Evolutionary conservation across 2,329 filamentous ascomycete species (phyloP).

Genomic region (Arthroderma sp.): DNA sequence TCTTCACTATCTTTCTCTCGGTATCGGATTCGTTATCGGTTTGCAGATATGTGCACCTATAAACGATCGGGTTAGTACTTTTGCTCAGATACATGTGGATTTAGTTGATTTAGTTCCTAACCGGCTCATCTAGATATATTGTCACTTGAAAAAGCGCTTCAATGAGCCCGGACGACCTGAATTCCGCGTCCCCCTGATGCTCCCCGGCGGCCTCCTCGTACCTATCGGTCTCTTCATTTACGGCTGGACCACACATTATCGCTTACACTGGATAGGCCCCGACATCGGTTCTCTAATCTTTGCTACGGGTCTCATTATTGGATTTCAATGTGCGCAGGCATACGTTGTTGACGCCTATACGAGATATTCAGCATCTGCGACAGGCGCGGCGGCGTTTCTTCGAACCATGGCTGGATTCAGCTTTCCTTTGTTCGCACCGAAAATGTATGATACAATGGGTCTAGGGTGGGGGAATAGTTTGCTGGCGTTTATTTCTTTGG

Average conservation of each 20-base stretch:
- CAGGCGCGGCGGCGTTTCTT: conserved; percentile 35
- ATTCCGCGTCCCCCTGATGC: conserved; percentile 41
- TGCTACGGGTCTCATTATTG: conserved; percentile 6
- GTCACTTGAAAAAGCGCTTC: conserved; percentile 11
- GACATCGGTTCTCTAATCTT: conserved; percentile 10
- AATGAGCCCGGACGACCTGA: conserved; percentile 25
- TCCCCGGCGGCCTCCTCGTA: conserved; percentile 40
- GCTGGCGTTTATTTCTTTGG: conserved; percentile 27
- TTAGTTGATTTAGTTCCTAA: neutral
- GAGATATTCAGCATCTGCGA: conserved; percentile 34
- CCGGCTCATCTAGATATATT: conserved; percentile 13
- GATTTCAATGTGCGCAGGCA: conserved; percentile 18
- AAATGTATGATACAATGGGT: conserved; percentile 23
- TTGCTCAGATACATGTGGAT: neutral
- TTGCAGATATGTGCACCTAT: conserved; percentile 32
- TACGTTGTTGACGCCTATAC: conserved; percentile 47
- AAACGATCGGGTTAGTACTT: conserved; percentile 5
- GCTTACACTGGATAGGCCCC: conserved; percentile 46
- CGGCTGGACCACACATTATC: conserved; percentile 43
- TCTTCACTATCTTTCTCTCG: conserved; percentile 50
- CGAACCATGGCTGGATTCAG: conserved; percentile 34
- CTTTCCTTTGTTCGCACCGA: conserved; percentile 38
- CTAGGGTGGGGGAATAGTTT: conserved; percentile 31
- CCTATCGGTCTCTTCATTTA: conserved; percentile 46
- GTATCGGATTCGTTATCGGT: conserved; percentile 47